phyloP scores from a whole-genome alignment of 441 rosid species.

The Arabidopsis hybrid region DNA sequence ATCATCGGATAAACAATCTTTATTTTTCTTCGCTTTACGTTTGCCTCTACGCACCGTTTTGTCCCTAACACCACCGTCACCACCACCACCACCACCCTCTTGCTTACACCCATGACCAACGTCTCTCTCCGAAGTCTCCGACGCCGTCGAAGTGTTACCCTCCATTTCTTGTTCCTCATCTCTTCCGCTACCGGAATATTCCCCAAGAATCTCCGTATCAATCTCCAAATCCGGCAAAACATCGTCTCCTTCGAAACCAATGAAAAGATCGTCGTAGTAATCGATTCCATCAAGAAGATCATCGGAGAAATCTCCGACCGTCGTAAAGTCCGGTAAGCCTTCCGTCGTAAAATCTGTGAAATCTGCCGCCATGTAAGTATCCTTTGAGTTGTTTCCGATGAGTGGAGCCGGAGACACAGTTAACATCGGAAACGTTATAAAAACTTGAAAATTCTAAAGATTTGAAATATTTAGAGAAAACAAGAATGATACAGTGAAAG shows the following conservation, averaged over 20 bases:
- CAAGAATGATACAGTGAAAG: constrained; percentile 36
- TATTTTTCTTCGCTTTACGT: constrained; percentile 53
- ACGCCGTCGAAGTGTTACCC: constrained; percentile 46
- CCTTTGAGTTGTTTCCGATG: constrained; percentile 49
- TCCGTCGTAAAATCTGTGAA: constrained; percentile 45
- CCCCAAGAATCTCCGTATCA: constrained; percentile 74
- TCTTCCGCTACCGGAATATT: constrained; percentile 56
- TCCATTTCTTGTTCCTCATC: constrained; percentile 60
- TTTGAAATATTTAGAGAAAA: constrained; percentile 25
- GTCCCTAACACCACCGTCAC: constrained; percentile 30
- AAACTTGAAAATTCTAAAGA: constrained; percentile 13
- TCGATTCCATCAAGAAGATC: constrained; percentile 55
- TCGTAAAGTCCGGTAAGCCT: constrained; percentile 64
- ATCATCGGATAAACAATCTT: constrained; percentile 51
- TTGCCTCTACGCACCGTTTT: constrained; percentile 44
- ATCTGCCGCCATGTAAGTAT: constrained; percentile 32
- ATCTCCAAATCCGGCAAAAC: constrained; percentile 83
- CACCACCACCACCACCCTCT: constrained; percentile 52
- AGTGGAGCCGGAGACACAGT: constrained; percentile 57
- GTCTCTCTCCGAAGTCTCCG: constrained; percentile 42
- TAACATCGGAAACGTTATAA: constrained; percentile 61
- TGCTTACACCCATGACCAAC: constrained; percentile 29
- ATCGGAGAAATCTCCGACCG: constrained; percentile 55
- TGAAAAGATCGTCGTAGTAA: constrained; percentile 74
- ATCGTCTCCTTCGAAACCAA: constrained; percentile 65